Base-by-base conservation (phyloP, 73 alveolate species). In the Stentor roeselii region DNA sequence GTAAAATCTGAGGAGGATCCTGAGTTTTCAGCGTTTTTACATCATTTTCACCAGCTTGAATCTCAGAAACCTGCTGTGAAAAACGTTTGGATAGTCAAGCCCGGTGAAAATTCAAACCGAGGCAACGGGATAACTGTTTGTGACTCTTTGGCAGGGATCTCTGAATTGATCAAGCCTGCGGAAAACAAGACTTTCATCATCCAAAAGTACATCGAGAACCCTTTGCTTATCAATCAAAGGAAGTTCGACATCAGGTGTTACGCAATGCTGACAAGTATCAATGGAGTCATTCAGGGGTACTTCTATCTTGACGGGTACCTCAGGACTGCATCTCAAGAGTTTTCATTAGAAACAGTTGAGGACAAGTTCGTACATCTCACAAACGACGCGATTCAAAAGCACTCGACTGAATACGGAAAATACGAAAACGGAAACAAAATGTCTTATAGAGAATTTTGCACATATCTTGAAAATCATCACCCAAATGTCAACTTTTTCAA, bases 191-290 rank as follows among this genome's bases (percentile, higher is more conserved):
- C 89, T 84, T 94, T 93, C 59, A 89, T 96, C 30, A 88, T 96
- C 39, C 95, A 96, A 88, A 95, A 96, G 85, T 96, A 96, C 78
- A 95, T 96, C 39, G 98, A 95, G 84, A 93, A 91, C 82, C 99
- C 99, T 3, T 75, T 96, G 60, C 89, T 96, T 76, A 85, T 95
- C 50, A 78, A 90, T 6, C 89, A 91, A 59, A 91, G 99, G 74
- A 96, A 96, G 78, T 96, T 95, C 86, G 99, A 96, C 86, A 92
- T 96, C 82, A 92, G 99, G 87, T 91, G 94, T 42, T 96, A 98
- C 98, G 99, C 93, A 58, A 83, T 96, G 42, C 80, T 95, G 15
- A 74, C 93, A 21, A 85, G 89, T 75, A 92, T 91, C 41, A 88
- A 85, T 92, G 82, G 93, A 93, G 92, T 93, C 89, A 87, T 87